A percentile compares a stretch with the other conserved stretches of the same genome.
These are phyloP conservation scores for Myxozyma geophila DNA, from an alignment of 805 yeast genomes.

Conservation along the genomic window DNA sequence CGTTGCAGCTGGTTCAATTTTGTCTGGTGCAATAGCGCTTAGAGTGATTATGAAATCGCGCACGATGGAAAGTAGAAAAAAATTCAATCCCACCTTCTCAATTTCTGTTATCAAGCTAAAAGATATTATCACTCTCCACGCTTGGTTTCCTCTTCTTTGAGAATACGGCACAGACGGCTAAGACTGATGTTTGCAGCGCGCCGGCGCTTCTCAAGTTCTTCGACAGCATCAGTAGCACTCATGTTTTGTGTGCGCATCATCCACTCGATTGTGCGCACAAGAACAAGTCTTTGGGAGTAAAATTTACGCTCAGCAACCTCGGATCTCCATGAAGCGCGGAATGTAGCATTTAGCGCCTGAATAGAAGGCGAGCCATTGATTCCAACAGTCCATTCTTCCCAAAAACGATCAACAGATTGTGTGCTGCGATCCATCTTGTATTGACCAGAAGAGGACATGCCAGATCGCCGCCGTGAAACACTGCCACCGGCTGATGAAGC, in stretches of 20 bases:
- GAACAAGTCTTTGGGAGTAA: slow-evolving; percentile 34
- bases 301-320: slow-evolving; percentile 39
- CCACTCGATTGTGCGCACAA: slow-evolving; percentile 36
- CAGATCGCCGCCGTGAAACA: slow-evolving; percentile 10
- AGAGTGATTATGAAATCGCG: too few relatives aligned
- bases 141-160: slow-evolving; percentile 33
- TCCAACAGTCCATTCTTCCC: slow-evolving; percentile 51
- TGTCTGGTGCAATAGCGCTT: too few relatives aligned
- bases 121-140: slow-evolving; percentile 17
- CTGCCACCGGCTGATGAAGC: slow-evolving; percentile 8
- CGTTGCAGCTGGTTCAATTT: too few relatives aligned
- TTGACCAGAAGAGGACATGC: slow-evolving; percentile 18
- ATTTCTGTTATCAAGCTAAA: neutral
- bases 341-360: slow-evolving; percentile 48
- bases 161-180: slow-evolving; percentile 31
- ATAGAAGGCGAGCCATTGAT: slow-evolving; percentile 51
- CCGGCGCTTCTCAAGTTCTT: slow-evolving; percentile 33
- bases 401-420: slow-evolving; percentile 36
- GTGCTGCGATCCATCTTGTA: slow-evolving; percentile 36
- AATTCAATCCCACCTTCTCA: neutral
- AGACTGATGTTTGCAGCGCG: slow-evolving; percentile 30
- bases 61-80: too few relatives aligned
- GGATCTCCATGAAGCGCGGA: slow-evolving; percentile 51
- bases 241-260: slow-evolving; percentile 28
- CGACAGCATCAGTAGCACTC: slow-evolving; percentile 32